Conservation (phyloP, 768 basidiomycete genomes). For the Astraeus odoratus region DNA sequence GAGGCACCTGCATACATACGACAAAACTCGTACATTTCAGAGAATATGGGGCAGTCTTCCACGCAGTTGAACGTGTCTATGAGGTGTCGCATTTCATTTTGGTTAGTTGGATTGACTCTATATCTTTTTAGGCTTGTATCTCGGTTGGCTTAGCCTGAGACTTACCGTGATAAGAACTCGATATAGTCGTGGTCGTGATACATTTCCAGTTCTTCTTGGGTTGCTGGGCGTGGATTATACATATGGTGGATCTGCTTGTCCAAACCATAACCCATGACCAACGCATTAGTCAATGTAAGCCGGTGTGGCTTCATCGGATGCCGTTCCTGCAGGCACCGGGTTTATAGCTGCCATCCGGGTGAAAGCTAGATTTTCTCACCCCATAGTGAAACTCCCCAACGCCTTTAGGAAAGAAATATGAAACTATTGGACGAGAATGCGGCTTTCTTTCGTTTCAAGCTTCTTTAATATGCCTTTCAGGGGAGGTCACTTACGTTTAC, state of each 20-base stretch:
- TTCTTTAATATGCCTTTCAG: neutral
- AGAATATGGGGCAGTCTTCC: constrained; percentile 95
- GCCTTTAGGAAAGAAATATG: constrained; percentile 92
- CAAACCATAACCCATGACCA: constrained; percentile 93
- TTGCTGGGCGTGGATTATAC: constrained; percentile 83
- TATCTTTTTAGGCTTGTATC: neutral
- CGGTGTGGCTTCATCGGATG: constrained; percentile 99
- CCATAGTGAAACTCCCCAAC: constrained; percentile 97
- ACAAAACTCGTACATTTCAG: constrained; percentile 93
- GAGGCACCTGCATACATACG: constrained; percentile 91
- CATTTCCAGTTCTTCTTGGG: constrained; percentile 78
- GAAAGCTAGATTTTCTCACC: constrained; percentile 36
- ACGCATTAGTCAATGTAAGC: constrained; percentile 89
- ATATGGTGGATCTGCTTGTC: constrained; percentile 93
- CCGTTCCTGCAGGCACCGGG: constrained; percentile 56
- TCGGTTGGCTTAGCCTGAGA: neutral
- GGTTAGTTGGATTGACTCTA: constrained; percentile 80
- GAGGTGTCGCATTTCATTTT: constrained; percentile 61
- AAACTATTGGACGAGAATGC: constrained; percentile 67
- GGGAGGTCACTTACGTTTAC: constrained; percentile 53
- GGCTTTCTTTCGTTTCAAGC: constrained; percentile 22
- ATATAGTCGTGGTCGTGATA: constrained; percentile 97
- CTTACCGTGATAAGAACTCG: constrained; percentile 87
- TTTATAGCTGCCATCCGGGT: constrained; percentile 4
- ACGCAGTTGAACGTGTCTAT: constrained; percentile 90